Percentiles rank a stretch among this genome's conserved stretches.
These are phyloP conservation scores for Aristolochia fimbriata DNA, from an alignment of 164 flowering plant genomes.

Conservation along the genomic window DNA sequence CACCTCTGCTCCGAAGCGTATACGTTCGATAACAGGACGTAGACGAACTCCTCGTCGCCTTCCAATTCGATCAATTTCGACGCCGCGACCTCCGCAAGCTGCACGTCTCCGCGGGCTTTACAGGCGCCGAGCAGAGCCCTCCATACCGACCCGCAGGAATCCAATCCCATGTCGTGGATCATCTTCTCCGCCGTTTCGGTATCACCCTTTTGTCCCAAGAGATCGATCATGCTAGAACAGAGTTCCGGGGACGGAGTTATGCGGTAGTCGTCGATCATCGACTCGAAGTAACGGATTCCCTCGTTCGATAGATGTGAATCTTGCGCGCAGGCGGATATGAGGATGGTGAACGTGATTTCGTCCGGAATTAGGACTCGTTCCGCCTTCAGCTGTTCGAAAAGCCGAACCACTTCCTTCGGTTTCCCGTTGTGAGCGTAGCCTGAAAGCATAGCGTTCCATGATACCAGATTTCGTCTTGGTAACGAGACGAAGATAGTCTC, in stretches of 20 bases:
- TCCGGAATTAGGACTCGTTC: conserved; percentile 32
- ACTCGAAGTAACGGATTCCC: conserved; percentile 28
- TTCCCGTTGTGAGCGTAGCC: conserved; percentile 58
- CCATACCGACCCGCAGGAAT: conserved; percentile 16
- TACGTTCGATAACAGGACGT: conserved; percentile 48
- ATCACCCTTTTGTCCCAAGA: conserved; percentile 47
- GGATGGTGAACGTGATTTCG: conserved; percentile 45
- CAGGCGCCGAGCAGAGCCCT: conserved; percentile 57
- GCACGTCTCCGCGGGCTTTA: conserved; percentile 25
- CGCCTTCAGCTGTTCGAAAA: conserved; percentile 33
- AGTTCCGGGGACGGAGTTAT: conserved; percentile 46
- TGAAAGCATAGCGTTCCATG: conserved; percentile 58
- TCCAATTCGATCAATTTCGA: conserved; percentile 39
- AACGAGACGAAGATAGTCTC: conserved; percentile 33
- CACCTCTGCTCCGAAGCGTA: conserved; percentile 42
- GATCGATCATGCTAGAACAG: conserved; percentile 44
- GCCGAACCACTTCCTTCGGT: conserved; percentile 26
- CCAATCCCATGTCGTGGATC: conserved; percentile 4
- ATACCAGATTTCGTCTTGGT: conserved; percentile 39
- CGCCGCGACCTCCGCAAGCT: conserved; percentile 44
- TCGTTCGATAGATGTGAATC: conserved; percentile 15
- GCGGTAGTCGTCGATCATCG: conserved; percentile 35
- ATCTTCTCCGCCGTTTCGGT: conserved; percentile 22
- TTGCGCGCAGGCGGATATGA: conserved; percentile 46
- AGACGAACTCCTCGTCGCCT: conserved; percentile 41